These are phyloP conservation scores for Dicorynia guianensis DNA, from an alignment of 306 rosid species.

Conservation along the genomic window DNA sequence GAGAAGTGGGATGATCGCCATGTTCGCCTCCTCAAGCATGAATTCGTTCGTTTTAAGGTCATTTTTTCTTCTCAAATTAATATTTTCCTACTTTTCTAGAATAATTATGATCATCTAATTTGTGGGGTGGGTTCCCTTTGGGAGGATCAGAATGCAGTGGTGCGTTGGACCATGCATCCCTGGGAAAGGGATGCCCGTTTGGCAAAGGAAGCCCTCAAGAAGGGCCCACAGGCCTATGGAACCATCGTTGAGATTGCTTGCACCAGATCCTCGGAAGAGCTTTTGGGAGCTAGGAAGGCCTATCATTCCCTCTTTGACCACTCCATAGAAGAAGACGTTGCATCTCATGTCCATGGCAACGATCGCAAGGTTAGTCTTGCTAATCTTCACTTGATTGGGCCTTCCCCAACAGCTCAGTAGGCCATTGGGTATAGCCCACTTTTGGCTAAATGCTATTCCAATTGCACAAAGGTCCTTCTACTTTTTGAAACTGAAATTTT, in stretches of 20 bases:
- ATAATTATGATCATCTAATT: background rate
- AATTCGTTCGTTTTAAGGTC: conserved; percentile 79
- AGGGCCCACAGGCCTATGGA: conserved; percentile 59
- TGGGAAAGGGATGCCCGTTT: conserved; percentile 98
- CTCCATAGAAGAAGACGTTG: conserved; percentile 94
- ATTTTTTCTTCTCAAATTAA: too few species aligned
- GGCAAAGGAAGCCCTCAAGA: conserved; percentile 70
- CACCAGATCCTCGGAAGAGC: conserved; percentile 82
- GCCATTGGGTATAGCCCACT: too few species aligned
- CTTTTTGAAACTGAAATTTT: too few species aligned
- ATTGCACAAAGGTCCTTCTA: too few species aligned
- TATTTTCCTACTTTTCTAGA: too few species aligned
- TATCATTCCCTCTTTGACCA: conserved; percentile 93
- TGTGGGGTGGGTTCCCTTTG: conserved; percentile 4
- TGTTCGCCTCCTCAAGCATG: conserved; percentile 74
- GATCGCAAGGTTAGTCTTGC: conserved; percentile 65
- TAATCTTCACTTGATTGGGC: too few species aligned
- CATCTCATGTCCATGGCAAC: conserved; percentile 57
- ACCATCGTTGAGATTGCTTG: conserved; percentile 82
- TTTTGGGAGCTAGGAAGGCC: conserved; percentile 86
- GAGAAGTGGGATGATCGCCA: conserved; percentile 71
- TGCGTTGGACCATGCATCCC: conserved; percentile 90
- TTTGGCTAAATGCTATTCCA: too few species aligned
- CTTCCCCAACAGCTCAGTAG: too few species aligned
- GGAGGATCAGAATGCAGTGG: conserved; percentile 71